Evolutionary conservation across 805 yeast species (phyloP).

Genomic region (Komagataella mondaviorum): DNA sequence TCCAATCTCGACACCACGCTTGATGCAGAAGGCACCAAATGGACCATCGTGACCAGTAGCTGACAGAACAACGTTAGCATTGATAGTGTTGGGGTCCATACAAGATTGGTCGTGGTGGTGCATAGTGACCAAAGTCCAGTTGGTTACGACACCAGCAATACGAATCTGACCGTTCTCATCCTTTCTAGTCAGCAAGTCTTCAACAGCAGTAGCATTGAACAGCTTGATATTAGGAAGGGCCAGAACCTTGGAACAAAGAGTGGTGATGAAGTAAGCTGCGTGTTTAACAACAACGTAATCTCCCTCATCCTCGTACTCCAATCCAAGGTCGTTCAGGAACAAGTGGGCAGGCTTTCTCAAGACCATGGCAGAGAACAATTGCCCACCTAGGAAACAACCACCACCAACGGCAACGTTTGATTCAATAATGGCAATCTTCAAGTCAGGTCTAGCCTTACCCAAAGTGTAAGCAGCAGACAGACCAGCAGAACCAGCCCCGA

Average conservation of each 20-base stretch:
- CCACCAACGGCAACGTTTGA: constrained; percentile 72
- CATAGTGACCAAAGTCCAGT: constrained; percentile 70
- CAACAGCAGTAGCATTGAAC: constrained; percentile 73
- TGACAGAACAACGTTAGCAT: constrained; percentile 48
- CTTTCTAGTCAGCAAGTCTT: constrained; percentile 63
- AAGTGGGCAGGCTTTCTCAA: constrained; percentile 68
- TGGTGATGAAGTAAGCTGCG: constrained; percentile 66
- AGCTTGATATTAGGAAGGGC: constrained; percentile 63
- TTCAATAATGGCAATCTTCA: constrained; percentile 62
- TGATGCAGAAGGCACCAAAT: constrained; percentile 68
- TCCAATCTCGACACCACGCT: constrained; percentile 46
- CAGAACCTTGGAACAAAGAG: constrained; percentile 55
- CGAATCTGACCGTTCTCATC: constrained; percentile 42
- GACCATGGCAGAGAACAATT: constrained; percentile 65
- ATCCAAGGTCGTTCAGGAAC: constrained; percentile 48
- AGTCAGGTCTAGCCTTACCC: constrained; percentile 63
- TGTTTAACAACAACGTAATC: constrained; percentile 71
- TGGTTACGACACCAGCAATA: constrained; percentile 71
- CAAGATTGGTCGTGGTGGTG: constrained; percentile 69
- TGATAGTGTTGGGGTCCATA: constrained; percentile 76
- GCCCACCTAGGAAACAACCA: constrained; percentile 72
- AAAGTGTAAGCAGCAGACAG: constrained; percentile 63
- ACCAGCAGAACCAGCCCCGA: constrained; percentile 74
- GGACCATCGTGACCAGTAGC: constrained; percentile 80
- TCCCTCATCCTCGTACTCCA: constrained; percentile 68